Conservation (phyloP, 2,329 filamentous ascomycete species). For the Capronia epimyces region DNA sequence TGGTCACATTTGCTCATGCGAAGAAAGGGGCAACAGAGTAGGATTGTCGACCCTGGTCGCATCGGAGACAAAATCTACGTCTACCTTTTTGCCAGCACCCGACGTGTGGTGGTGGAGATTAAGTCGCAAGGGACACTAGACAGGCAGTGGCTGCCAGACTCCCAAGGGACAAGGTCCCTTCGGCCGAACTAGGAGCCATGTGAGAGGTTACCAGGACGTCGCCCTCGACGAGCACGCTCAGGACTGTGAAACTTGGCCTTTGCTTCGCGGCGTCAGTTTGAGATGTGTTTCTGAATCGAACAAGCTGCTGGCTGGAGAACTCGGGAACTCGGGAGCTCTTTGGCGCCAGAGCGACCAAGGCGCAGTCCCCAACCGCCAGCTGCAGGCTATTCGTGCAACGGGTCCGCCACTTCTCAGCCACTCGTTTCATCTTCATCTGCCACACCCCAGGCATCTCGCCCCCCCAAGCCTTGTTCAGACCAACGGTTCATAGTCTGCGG, state of each 20-base stretch:
- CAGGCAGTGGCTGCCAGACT: not conserved
- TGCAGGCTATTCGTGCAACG: constrained; percentile 14
- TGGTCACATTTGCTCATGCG: constrained; percentile 9
- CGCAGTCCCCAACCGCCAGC: constrained; percentile 17
- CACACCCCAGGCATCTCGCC: constrained; percentile 11
- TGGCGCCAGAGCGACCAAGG: constrained; percentile 19
- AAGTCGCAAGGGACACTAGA: not conserved
- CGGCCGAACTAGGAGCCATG: not conserved
- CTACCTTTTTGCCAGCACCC: constrained; percentile 8
- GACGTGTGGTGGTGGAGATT: constrained; percentile 6
- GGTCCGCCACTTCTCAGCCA: constrained; percentile 24
- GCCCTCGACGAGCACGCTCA: not conserved
- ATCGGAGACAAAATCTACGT: constrained; percentile 10
- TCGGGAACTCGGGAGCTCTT: constrained; percentile 5
- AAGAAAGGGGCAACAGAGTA: constrained; percentile 11
- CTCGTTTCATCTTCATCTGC: constrained; percentile 27
- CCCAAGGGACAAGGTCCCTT: too few species aligned
- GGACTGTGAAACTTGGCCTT: constrained; percentile 6
- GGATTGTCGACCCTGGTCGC: constrained; percentile 3
- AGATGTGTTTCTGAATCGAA: constrained; percentile 26
- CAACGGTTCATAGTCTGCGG: constrained; percentile 6
- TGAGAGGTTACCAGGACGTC: not conserved
- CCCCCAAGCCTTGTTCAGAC: constrained; percentile 5
- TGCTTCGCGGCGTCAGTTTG: constrained; percentile 26
- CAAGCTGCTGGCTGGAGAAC: constrained; percentile 8